Percentiles rank a stretch among this genome's conserved stretches.
These are phyloP conservation scores for Monotropa hypopitys DNA, from an alignment of 179 eudicot species.

Conservation along the genomic window DNA sequence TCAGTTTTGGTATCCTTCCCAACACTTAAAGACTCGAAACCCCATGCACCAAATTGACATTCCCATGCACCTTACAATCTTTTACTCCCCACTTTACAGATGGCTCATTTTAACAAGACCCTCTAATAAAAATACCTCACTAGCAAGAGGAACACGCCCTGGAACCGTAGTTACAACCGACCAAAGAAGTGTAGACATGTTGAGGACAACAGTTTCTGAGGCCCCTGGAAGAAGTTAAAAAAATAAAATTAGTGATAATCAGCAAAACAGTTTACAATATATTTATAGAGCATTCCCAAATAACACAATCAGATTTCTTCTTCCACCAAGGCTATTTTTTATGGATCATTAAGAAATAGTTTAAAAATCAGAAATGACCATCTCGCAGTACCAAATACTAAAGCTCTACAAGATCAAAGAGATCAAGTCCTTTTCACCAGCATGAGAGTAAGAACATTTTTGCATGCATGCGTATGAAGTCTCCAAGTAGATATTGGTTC, in stretches of 20 bases:
- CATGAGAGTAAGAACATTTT: not conserved
- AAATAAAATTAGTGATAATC: not conserved
- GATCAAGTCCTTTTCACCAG: not conserved
- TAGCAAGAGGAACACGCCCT: constrained; percentile 90
- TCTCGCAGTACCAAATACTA: not conserved
- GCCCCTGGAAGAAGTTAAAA: constrained; percentile 50
- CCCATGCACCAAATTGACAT: not conserved
- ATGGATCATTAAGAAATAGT: not conserved
- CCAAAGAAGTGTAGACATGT: constrained; percentile 93
- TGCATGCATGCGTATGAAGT: not conserved
- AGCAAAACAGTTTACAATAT: not conserved
- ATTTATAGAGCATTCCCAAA: not conserved
- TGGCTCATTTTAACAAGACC: not conserved
- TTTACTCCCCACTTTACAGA: not conserved
- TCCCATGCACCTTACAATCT: not conserved
- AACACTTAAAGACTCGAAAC: not conserved
- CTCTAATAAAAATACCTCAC: constrained; percentile 50
- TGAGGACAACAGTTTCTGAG: constrained; percentile 80
- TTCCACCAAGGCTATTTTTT: too few relatives aligned
- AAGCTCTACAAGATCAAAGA: not conserved
- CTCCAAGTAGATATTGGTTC: not conserved
- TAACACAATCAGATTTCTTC: not conserved
- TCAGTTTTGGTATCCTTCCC: not conserved
- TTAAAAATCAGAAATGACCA: not conserved
- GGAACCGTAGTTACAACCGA: constrained; percentile 79